These are phyloP conservation scores for Syzygium malaccense DNA, from an alignment of 441 rosid species.

Conservation along the genomic window DNA sequence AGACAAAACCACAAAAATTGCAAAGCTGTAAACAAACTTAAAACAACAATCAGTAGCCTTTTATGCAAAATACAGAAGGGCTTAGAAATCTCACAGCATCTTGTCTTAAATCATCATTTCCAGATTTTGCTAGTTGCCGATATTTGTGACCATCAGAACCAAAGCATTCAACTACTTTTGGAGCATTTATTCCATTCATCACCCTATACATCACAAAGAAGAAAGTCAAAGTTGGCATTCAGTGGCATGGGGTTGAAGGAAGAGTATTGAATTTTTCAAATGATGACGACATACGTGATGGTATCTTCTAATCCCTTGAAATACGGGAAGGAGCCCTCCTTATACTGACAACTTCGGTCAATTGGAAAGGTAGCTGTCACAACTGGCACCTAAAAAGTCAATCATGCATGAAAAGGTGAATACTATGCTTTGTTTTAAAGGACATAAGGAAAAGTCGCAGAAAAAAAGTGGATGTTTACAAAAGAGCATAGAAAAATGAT, in stretches of 20 bases:
- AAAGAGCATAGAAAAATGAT: not conserved
- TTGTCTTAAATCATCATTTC: conserved; percentile 98
- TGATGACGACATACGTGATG: conserved; percentile 38
- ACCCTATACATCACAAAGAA: conserved; percentile 45
- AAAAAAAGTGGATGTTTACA: not conserved
- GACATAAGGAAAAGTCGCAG: not conserved
- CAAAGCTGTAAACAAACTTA: not conserved
- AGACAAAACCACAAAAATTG: not conserved
- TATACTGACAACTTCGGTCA: conserved; percentile 71
- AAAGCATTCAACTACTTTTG: conserved; percentile 90
- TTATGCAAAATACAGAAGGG: not conserved
- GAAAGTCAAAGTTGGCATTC: conserved; percentile 7
- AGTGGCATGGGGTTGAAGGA: not conserved
- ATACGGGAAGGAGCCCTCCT: conserved; percentile 78
- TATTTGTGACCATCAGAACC: conserved; percentile 93
- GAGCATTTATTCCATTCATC: conserved; percentile 98
- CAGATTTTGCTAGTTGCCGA: conserved; percentile 96
- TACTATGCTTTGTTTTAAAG: not conserved
- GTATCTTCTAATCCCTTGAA: conserved; percentile 87
- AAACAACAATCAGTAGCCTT: not conserved
- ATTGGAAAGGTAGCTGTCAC: conserved; percentile 83
- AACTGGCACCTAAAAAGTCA: conserved; percentile 77
- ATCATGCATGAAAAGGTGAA: not conserved
- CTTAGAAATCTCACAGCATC: conserved; percentile 72
- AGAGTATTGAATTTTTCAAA: not conserved